Evolutionary conservation across 176 grass and related monocot species (phyloP).

Genomic region (Thalia dealbata): DNA sequence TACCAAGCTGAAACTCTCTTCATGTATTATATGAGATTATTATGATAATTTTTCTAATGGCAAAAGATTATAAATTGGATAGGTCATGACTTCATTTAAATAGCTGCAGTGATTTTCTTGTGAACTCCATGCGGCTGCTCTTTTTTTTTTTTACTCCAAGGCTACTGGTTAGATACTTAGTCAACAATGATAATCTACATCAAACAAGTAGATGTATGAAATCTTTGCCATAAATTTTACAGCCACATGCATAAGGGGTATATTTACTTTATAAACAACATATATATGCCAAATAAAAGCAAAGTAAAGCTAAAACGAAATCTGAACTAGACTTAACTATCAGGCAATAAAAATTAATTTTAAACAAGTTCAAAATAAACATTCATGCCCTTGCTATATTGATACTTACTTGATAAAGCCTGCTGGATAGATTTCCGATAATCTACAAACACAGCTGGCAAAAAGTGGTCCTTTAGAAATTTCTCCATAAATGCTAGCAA

Average conservation of each 20-base stretch:
- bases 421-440: slow-evolving; percentile 98
- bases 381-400: background rate
- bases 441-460: slow-evolving; percentile 95
- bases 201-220: background rate
- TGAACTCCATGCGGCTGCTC: no score
- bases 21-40: background rate
- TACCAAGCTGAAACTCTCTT: background rate
- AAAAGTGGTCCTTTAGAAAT: slow-evolving; percentile 96
- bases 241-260: background rate
- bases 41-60: no score
- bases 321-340: background rate
- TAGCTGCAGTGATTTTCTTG: no score
- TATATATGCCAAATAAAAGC: background rate
- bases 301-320: background rate
- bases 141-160: no score
- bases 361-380: background rate
- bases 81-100: no score
- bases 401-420: slow-evolving; percentile 87
- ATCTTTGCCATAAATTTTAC: background rate
- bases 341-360: background rate
- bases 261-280: slow-evolving; percentile 2
- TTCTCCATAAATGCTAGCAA: slow-evolving; percentile 81
- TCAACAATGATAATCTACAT: background rate
- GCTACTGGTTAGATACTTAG: no score
- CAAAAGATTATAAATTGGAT: no score